Evolutionary conservation across 1,284 basidiomycete genomes (phyloP).

Genomic region (Kalmanozyma brasiliensis): DNA sequence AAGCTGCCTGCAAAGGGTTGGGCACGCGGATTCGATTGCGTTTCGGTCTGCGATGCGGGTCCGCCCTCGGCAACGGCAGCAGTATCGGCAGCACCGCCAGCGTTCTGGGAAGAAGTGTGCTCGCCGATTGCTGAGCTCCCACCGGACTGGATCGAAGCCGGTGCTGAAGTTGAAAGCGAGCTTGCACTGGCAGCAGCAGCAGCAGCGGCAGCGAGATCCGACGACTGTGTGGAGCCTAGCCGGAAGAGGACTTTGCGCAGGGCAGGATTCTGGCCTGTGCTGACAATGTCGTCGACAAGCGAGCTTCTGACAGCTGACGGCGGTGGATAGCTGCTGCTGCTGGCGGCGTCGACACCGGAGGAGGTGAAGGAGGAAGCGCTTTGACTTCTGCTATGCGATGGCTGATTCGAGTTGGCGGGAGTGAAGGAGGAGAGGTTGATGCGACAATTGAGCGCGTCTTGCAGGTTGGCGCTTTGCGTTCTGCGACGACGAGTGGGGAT

Average conservation of each 20-base stretch:
- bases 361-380: neutral
- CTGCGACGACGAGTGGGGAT: slow-evolving; percentile 50
- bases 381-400: neutral
- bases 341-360: neutral
- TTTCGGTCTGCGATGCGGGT: neutral
- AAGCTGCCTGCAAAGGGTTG: slow-evolving; percentile 18
- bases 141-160: slow-evolving; percentile 1
- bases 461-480: slow-evolving; percentile 52
- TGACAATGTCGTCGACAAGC: slow-evolving; percentile 37
- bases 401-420: slow-evolving; percentile 4
- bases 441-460: slow-evolving; percentile 53
- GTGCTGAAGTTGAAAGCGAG: slow-evolving; percentile 13
- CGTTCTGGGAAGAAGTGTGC: neutral
- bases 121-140: neutral
- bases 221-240: slow-evolving; percentile 38
- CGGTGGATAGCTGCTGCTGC: slow-evolving; percentile 26
- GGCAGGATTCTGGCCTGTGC: slow-evolving; percentile 38
- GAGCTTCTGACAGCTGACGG: slow-evolving; percentile 7
- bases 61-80: neutral
- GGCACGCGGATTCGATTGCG: slow-evolving; percentile 11
- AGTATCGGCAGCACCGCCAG: neutral
- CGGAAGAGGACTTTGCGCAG: slow-evolving; percentile 49
- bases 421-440: slow-evolving; percentile 42
- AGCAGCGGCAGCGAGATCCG: slow-evolving; percentile 19
- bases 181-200: slow-evolving; percentile 16